Conservation (phyloP, 805 yeast species). For the Candida dajiaensis region DNA sequence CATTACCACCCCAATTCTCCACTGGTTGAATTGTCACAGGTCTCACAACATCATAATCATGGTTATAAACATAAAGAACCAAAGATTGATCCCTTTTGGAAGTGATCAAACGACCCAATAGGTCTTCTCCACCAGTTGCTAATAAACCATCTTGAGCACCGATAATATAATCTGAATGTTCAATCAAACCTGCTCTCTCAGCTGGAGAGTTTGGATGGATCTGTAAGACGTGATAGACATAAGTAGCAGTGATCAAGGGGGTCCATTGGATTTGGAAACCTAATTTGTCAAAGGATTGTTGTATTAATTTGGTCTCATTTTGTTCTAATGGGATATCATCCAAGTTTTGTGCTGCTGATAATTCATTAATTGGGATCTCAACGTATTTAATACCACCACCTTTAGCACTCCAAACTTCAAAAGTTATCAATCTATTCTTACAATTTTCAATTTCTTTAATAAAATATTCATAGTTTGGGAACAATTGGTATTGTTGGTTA, state of each 20-base stretch:
- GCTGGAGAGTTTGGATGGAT: conserved; percentile 79
- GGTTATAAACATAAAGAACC: conserved; percentile 75
- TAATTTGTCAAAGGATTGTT: conserved; percentile 39
- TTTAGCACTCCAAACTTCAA: conserved; percentile 82
- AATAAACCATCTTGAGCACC: conserved; percentile 84
- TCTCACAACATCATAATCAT: conserved; percentile 77
- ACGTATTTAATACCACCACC: conserved; percentile 58
- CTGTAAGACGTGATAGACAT: conserved; percentile 79
- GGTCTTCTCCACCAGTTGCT: conserved; percentile 81
- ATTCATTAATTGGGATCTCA: conserved; percentile 26
- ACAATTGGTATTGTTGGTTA: conserved; percentile 27
- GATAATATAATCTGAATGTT: conserved; percentile 82
- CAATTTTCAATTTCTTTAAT: conserved; percentile 37
- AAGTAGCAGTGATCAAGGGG: conserved; percentile 67
- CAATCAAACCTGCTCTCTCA: conserved; percentile 70
- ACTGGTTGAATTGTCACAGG: conserved; percentile 77
- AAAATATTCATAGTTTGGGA: conserved; percentile 40
- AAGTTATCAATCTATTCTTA: conserved; percentile 35
- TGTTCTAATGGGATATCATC: conserved; percentile 22
- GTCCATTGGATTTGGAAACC: conserved; percentile 76
- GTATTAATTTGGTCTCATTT: conserved; percentile 16
- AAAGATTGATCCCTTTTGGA: conserved; percentile 41
- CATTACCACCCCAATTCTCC: conserved; percentile 78
- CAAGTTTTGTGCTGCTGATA: conserved; percentile 21
- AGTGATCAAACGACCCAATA: conserved; percentile 61